Evolutionary conservation across 257 asterid genomes (phyloP).

Genomic region (Leonotis leonurus): DNA sequence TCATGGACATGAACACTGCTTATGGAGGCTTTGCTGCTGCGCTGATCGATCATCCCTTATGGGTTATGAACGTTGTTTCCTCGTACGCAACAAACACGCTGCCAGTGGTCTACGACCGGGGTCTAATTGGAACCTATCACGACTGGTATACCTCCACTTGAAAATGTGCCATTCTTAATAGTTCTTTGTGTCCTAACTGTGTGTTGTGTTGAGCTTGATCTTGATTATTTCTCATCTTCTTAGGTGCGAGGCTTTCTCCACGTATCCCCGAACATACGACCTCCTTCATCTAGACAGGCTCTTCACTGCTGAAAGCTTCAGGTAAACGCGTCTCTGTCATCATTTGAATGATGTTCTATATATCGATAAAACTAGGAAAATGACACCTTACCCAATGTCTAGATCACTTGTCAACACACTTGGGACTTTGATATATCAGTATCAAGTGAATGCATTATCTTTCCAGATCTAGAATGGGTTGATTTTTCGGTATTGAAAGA

Average conservation of each 20-base stretch:
- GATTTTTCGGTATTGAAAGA: no score
- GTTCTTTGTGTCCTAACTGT: no score
- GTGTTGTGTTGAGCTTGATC: no score
- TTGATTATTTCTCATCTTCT: not conserved
- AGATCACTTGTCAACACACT: no score
- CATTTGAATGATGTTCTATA: no score
- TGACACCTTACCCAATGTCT: no score
- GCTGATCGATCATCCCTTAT: slow-evolving; percentile 28
- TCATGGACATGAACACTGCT: slow-evolving; percentile 44
- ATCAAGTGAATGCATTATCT: no score
- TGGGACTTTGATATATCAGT: no score
- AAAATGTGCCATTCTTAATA: not conserved
- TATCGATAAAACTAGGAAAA: no score
- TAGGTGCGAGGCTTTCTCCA: slow-evolving; percentile 62
- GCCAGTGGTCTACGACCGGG: slow-evolving; percentile 37
- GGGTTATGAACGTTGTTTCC: slow-evolving; percentile 51
- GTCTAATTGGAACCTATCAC: slow-evolving; percentile 43
- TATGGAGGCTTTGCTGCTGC: slow-evolving; percentile 46
- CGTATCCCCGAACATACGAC: slow-evolving; percentile 52
- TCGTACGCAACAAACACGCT: slow-evolving; percentile 37
- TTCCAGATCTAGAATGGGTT: no score
- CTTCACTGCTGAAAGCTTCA: slow-evolving; percentile 47
- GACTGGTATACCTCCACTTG: slow-evolving; percentile 30
- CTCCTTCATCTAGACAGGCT: slow-evolving; percentile 55
- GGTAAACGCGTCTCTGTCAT: slow-evolving; percentile 20